Evolutionary conservation across 1,139 yeast genomes (phyloP).

Genomic region (Blastobotrys apis): DNA sequence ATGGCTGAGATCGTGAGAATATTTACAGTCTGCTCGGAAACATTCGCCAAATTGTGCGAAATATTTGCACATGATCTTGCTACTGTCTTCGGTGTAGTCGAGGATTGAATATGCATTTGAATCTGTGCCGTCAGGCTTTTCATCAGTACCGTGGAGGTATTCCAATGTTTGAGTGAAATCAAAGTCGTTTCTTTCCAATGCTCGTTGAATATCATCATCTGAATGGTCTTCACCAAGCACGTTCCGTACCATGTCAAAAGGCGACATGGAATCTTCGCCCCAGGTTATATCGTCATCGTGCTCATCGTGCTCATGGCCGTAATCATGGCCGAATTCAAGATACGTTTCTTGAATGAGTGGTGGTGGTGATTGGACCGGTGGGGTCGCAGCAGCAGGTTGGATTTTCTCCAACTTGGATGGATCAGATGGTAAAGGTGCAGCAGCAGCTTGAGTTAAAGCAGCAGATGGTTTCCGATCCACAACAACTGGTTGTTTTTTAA

Average conservation of each 20-base stretch:
- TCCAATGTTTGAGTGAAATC: conserved; percentile 28
- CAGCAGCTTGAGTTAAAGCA: background rate
- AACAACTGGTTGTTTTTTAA: conserved; percentile 3
- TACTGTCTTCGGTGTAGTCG: conserved; percentile 20
- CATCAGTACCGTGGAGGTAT: background rate
- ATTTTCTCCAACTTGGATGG: conserved; percentile 18
- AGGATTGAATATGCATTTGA: background rate
- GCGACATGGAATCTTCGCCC: conserved; percentile 24
- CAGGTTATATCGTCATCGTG: conserved; percentile 12
- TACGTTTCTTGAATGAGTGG: no score
- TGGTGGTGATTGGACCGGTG: background rate
- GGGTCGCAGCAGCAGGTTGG: background rate
- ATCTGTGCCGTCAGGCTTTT: background rate
- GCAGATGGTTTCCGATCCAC: conserved; percentile 6
- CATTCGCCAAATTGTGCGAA: conserved; percentile 40
- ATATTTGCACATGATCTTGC: conserved; percentile 37
- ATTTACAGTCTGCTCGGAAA: conserved; percentile 42
- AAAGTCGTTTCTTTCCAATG: conserved; percentile 32
- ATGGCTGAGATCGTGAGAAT: conserved; percentile 40
- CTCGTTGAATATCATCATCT: conserved; percentile 32
- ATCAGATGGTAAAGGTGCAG: conserved; percentile 19
- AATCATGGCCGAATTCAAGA: background rate
- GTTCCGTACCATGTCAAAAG: conserved; percentile 33
- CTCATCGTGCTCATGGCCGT: background rate
- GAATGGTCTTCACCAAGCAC: conserved; percentile 31